phyloP scores from a whole-genome alignment of 176 grass and related monocot genomes.

The Areca catechu region DNA sequence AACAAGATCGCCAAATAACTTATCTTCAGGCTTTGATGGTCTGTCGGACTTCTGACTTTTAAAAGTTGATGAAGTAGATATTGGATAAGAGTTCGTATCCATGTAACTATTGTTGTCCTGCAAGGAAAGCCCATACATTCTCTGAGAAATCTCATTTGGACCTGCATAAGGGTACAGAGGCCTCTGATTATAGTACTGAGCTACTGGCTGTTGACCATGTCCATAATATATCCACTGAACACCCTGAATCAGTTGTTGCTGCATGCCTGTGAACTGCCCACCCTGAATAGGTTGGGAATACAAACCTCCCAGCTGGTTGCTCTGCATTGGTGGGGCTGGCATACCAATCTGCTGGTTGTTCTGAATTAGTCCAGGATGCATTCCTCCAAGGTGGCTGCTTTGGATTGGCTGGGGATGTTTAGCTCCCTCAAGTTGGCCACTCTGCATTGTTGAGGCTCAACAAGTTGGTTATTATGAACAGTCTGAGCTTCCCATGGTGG shows the following conservation, averaged over 20 bases:
- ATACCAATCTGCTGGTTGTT: constrained; percentile 40
- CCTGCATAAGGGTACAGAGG: constrained; percentile 38
- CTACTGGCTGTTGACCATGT: constrained; percentile 52
- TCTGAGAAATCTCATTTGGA: constrained; percentile 51
- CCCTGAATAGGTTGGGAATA: constrained; percentile 63
- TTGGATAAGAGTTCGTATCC: constrained; percentile 29
- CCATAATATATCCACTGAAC: constrained; percentile 40
- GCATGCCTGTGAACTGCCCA: constrained; percentile 18
- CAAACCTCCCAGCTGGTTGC: constrained; percentile 35
- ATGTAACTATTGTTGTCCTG: constrained; percentile 41
- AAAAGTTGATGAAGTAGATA: constrained; percentile 7
- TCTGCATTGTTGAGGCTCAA: constrained; percentile 27
- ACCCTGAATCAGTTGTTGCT: constrained; percentile 48
- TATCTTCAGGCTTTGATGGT: constrained; percentile 57
- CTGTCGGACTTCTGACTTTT: constrained; percentile 41
- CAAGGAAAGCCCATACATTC: constrained; percentile 74
- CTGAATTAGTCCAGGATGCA: constrained; percentile 18
- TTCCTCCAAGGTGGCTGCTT: constrained; percentile 34
- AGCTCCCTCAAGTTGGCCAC: constrained; percentile 27
- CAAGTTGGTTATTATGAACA: constrained; percentile 28
- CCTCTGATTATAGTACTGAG: constrained; percentile 66
- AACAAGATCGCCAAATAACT: constrained; percentile 83
- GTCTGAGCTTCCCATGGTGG: constrained; percentile 60
- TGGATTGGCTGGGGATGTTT: constrained; percentile 34
- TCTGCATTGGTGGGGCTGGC: constrained; percentile 32